Evolutionary conservation across 2,329 filamentous ascomycete genomes (phyloP), one percentile per base, ranked within the genome.

Genomic region (Rasamsonia emersonii): DNA sequence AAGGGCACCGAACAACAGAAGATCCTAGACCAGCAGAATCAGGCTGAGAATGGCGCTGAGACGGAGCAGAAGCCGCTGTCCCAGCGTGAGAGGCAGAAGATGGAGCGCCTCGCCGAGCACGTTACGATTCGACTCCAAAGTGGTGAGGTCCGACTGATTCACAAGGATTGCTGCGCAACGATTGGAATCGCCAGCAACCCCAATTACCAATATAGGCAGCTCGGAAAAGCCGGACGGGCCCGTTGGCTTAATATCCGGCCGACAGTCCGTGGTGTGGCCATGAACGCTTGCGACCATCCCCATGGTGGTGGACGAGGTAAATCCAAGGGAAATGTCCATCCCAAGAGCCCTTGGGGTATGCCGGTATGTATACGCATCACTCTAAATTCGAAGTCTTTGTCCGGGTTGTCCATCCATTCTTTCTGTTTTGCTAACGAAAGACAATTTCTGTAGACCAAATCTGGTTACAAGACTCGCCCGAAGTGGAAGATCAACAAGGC

Each of bases 291-390:
- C 50, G 91, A 98, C 54, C 91, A 98, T 72, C 91, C 91, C 53
- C 91, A 98, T 61, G 91, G 91, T 75, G 91, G 91, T 82, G 91
- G 91, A 64, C 78, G 93, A 72, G 91, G 91, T 68, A 98, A 98
- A 68, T 95, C 86, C 36, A 98, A 98, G 84, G 86, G 91, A 77
- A 94, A 95, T 57, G 78, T 88, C 40, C 73, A 93, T 56, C 91
- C 93, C 19, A 86, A 91, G 49, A 94, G 86, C 65, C 91, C 91
- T 37, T 98, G 93, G 91, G 91, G 93, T 58, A 81, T 78, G 56
- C 89, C 86, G 54, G 86, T 93, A 81, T 67, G 85, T 76, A 33
- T n/a, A n/a, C n/a, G n/a, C n/a, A n/a, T n/a, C n/a, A n/a, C n/a
- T n/a, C n/a, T n/a, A n/a, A n/a, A n/a, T n/a, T n/a, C n/a, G n/a